Evolutionary conservation across 1,139 yeast species (phyloP), one percentile per base, ranked within the genome.

Genomic region (Lodderomyces orthopsilosis): DNA sequence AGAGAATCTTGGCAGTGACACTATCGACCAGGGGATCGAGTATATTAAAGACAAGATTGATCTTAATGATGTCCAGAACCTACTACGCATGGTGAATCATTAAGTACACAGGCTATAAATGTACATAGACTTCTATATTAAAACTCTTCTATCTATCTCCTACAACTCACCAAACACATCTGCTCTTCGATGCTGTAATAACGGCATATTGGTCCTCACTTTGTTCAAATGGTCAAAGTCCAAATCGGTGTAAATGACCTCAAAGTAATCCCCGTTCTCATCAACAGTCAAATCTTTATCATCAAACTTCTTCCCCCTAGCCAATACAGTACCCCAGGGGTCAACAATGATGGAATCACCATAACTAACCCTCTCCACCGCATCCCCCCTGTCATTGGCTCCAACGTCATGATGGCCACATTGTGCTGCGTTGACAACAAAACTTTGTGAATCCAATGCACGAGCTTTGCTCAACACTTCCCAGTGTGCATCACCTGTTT

Each of bases 401-500:
- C 64, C 61, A 0, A 75, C 70, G 43, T 75, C 71, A 60, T 93
- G 98, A 27, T 70, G 68, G 2, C 98, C 98, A 45, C 82, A 79
- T 59, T 91, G 98, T 0, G 95, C 97, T 0, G 98, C 93, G 85
- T 91, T 83, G 4, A 93, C 71, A 2, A 93, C 95, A 61, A 77
- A 93, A 53, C 87, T 74, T 60, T 93, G 98, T 1, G 93, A 78
- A 57, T 90, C 96, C 21, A 93, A 75, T 2, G 98, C 98, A 39
- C 97, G 69, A 0, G 95, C 83, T 34, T 81, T 72, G 2, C 90
- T 96, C 45, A 93, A 66, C 1, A 76, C 63, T 47, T 83, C 81
- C 96, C 98, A 93, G 57, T 93, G 98, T 0, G 93, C 93, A 45
- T 79, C 80, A 1, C 98, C 98, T 0, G 98, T 93, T 54, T 83